Percentiles rank a stretch among this genome's conserved stretches.
Conservation (phyloP, 768 basidiomycete species). For the Suillus fuscotomentosus region DNA sequence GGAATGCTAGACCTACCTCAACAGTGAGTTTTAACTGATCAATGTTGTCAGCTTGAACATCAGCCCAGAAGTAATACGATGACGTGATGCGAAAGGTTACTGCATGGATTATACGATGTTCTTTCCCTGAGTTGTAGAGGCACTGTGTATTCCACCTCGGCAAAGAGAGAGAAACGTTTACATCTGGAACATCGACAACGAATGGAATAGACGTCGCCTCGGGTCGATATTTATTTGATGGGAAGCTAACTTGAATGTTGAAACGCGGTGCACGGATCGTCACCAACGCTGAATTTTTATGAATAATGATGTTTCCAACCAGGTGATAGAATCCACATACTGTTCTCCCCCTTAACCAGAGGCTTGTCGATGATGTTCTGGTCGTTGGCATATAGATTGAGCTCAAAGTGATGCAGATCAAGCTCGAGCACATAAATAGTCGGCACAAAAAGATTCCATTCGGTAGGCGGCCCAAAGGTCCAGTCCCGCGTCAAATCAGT, state of each 20-base stretch:
- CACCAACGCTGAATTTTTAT: conserved; percentile 60
- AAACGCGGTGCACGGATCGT: conserved; percentile 60
- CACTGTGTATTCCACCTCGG: conserved; percentile 90
- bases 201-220: conserved; percentile 69
- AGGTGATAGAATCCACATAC: conserved; percentile 36
- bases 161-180: conserved; percentile 59
- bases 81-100: conserved; percentile 57
- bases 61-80: conserved; percentile 72
- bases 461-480: conserved; percentile 76
- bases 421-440: conserved; percentile 73
- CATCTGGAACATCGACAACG: conserved; percentile 53
- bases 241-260: conserved; percentile 51
- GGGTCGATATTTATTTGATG: conserved; percentile 72
- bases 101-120: conserved; percentile 61
- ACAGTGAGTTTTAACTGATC: conserved; percentile 77
- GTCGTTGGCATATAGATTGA: conserved; percentile 89
- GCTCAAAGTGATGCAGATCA: conserved; percentile 69
- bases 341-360: conserved; percentile 77
- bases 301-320: background rate
- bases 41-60: conserved; percentile 64
- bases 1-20: conserved; percentile 36
- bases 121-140: conserved; percentile 59
- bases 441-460: conserved; percentile 83
- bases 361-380: conserved; percentile 96
- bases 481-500: conserved; percentile 93